Percentiles rank a stretch among this genome's conserved stretches.
phyloP scores from a whole-genome alignment of 2,329 filamentous ascomycete genomes.

The Colletotrichum neosansevieriae region DNA sequence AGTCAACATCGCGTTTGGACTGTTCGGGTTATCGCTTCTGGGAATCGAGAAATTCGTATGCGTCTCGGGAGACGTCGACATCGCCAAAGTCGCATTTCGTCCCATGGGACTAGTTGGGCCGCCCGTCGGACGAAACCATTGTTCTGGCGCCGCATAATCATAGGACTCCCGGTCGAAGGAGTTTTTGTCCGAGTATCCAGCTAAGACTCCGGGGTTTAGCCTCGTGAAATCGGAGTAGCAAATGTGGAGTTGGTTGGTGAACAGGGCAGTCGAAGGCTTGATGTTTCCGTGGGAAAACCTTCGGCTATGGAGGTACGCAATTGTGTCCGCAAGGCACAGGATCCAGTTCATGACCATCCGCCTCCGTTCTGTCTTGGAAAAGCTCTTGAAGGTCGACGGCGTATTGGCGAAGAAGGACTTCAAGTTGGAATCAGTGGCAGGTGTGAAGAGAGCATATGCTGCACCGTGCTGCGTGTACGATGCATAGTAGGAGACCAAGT shows the following conservation, averaged over 20 bases:
- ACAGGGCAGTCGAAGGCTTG: slow-evolving; percentile 76
- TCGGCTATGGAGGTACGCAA: slow-evolving; percentile 75
- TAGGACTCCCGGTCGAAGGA: slow-evolving; percentile 76
- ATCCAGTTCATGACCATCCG: slow-evolving; percentile 78
- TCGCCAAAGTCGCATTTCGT: slow-evolving; percentile 49
- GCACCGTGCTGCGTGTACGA: slow-evolving; percentile 75
- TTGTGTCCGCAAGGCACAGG: slow-evolving; percentile 76
- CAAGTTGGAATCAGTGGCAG: slow-evolving; percentile 74
- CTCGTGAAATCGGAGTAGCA: slow-evolving; percentile 74
- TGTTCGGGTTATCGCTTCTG: slow-evolving; percentile 46
- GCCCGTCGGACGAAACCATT: slow-evolving; percentile 60
- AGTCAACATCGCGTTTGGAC: slow-evolving; percentile 51
- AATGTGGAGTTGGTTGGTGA: slow-evolving; percentile 74
- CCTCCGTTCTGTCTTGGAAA: slow-evolving; percentile 71
- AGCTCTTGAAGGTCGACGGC: slow-evolving; percentile 70
- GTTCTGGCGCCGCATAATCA: slow-evolving; percentile 80
- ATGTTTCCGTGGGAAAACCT: slow-evolving; percentile 76
- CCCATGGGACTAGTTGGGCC: slow-evolving; percentile 50
- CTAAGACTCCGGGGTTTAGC: slow-evolving; percentile 56
- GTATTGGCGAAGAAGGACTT: slow-evolving; percentile 75
- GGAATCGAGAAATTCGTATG: slow-evolving; percentile 53
- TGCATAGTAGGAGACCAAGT: slow-evolving; percentile 77
- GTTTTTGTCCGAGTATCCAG: slow-evolving; percentile 49
- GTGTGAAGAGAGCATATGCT: slow-evolving; percentile 76
- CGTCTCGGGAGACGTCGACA: slow-evolving; percentile 51